Evolutionary conservation across 2,329 filamentous ascomycete species (phyloP).

Genomic region (Drechslera avenae): DNA sequence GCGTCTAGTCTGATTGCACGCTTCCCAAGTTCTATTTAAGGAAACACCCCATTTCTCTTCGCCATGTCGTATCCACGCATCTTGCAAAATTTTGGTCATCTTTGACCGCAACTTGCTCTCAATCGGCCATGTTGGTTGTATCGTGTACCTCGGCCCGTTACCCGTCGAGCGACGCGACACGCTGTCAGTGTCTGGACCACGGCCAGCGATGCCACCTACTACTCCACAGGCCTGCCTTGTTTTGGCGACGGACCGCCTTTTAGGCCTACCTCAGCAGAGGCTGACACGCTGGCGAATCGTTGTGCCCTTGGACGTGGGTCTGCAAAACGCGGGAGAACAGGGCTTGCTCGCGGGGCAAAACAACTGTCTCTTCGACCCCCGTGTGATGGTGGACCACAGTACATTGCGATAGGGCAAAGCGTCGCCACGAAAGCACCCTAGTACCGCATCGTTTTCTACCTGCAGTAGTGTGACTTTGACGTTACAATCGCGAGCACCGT

Average conservation of each 20-base stretch:
- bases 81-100: neutral
- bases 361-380: conserved; percentile 3
- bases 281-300: conserved; percentile 6
- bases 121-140: neutral
- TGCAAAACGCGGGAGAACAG: conserved; percentile 4
- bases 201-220: neutral
- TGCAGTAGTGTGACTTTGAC: neutral
- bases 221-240: neutral
- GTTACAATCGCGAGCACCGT: neutral
- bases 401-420: neutral
- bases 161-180: conserved; percentile 1
- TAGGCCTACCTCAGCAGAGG: conserved; percentile 4
- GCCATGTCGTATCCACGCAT: conserved; percentile 5
- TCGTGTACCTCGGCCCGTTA: neutral
- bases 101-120: conserved; percentile 1
- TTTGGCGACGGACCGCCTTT: conserved; percentile 11
- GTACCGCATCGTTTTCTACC: neutral
- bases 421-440: neutral
- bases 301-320: neutral
- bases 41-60: conserved; percentile 1
- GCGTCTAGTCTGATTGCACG: conserved; percentile 3
- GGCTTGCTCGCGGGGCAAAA: conserved; percentile 6
- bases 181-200: conserved; percentile 2
- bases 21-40: conserved; percentile 11
- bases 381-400: neutral